Evolutionary conservation across 805 yeast species (phyloP).

Genomic region (Saccharomyces mikatae): DNA sequence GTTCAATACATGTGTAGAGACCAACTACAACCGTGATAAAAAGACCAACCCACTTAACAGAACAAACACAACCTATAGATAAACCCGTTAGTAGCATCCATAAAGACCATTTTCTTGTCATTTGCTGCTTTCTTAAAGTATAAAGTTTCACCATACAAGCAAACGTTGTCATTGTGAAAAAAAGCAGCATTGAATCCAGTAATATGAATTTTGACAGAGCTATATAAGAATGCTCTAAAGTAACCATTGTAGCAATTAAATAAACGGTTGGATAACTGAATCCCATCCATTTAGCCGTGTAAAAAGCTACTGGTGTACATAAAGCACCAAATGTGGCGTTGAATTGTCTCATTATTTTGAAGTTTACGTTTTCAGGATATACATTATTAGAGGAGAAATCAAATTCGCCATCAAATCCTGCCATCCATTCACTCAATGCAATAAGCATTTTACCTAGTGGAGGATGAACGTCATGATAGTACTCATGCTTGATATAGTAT

Average conservation of each 20-base stretch:
- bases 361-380: conserved; percentile 74
- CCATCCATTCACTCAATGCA: conserved; percentile 78
- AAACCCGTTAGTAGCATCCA: conserved; percentile 61
- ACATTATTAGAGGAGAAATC: conserved; percentile 74
- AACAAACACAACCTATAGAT: conserved; percentile 74
- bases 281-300: conserved; percentile 69
- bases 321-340: conserved; percentile 77
- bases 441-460: conserved; percentile 92
- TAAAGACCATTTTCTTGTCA: conserved; percentile 61
- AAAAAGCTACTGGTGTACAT: conserved; percentile 82
- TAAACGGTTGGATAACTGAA: conserved; percentile 65
- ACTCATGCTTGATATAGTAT: conserved; percentile 77
- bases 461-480: conserved; percentile 95
- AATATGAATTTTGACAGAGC: conserved; percentile 84
- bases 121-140: conserved; percentile 43
- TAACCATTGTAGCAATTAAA: conserved; percentile 71
- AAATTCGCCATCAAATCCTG: conserved; percentile 83
- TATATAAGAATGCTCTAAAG: conserved; percentile 74
- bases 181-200: conserved; percentile 82
- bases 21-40: conserved; percentile 59
- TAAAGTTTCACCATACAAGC: conserved; percentile 67
- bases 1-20: conserved; percentile 46
- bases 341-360: conserved; percentile 77
- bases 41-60: conserved; percentile 81
- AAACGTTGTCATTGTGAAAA: conserved; percentile 81